phyloP scores from a whole-genome alignment of 108 stramenopile genomes.

The Schizochytrium sp. region DNA sequence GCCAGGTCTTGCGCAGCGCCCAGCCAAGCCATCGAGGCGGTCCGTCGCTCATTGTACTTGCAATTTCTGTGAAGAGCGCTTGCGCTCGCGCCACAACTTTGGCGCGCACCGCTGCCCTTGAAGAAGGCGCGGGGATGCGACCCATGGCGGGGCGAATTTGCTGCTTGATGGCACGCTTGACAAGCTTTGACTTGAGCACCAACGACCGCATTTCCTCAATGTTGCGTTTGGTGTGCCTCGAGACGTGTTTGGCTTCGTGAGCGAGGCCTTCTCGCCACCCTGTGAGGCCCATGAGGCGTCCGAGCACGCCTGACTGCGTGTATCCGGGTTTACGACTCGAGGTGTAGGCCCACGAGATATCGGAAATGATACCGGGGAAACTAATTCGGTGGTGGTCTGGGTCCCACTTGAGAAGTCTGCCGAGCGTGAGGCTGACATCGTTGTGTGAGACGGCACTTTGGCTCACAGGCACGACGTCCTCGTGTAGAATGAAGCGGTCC shows the following conservation, averaged over 20 bases:
- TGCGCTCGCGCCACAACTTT: not conserved
- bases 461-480: not conserved
- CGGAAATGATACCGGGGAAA: not conserved
- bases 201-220: not conserved
- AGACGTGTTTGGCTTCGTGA: not conserved
- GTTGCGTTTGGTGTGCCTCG: not conserved
- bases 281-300: not conserved
- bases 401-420: not conserved
- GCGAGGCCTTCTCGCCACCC: slow-evolving; percentile 10
- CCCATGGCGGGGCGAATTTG: too few relatives aligned
- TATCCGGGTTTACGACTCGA: slow-evolving; percentile 11
- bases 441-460: not conserved
- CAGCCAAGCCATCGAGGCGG: not conserved
- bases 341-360: slow-evolving; percentile 8
- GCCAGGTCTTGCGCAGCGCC: slow-evolving; percentile 11
- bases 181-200: not conserved
- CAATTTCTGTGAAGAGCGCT: not conserved
- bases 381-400: not conserved
- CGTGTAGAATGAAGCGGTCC: not conserved
- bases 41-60: not conserved
- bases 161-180: not conserved
- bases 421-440: not conserved
- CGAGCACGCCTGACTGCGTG: not conserved
- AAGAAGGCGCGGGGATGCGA: not conserved
- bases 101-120: not conserved